A percentile compares a stretch with the other conserved stretches of the same genome.
These are phyloP conservation scores for Ustulina deusta DNA, from an alignment of 2,329 filamentous ascomycete species.

Conservation along the genomic window DNA sequence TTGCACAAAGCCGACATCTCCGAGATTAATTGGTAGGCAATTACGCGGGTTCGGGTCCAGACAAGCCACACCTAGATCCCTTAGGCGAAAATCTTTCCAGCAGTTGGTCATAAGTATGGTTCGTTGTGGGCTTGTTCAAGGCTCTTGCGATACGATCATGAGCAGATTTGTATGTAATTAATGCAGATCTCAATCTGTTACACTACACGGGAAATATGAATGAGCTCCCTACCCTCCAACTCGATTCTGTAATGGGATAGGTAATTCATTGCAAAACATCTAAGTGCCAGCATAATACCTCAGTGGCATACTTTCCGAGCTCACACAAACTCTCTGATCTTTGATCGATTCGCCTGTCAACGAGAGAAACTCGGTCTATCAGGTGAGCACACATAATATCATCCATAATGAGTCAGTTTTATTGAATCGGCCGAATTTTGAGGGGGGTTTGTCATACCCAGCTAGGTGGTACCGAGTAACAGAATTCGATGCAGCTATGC, in stretches of 20 bases:
- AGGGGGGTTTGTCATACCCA: constrained; percentile 5
- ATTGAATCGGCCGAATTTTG: not conserved
- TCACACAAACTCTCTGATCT: not conserved
- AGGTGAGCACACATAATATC: not conserved
- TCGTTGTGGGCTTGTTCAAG: not conserved
- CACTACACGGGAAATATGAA: not conserved
- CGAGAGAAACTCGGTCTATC: constrained; percentile 11
- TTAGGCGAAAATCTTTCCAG: constrained; percentile 7
- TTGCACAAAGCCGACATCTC: constrained; percentile 42
- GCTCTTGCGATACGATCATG: not conserved
- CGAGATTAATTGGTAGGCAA: constrained; percentile 41
- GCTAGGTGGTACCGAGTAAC: not conserved
- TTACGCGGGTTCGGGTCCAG: not conserved
- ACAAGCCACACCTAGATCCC: not conserved
- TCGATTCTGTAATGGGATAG: not conserved
- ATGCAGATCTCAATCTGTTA: not conserved
- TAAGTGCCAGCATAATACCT: not conserved
- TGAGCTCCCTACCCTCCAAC: not conserved
- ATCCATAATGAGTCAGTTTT: not conserved
- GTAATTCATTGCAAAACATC: not conserved
- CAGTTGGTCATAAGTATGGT: not conserved
- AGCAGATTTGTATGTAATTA: not conserved
- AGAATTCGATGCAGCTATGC: not conserved
- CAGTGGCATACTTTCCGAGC: not conserved
- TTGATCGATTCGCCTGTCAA: constrained; percentile 12